phyloP scores from a whole-genome alignment of 257 asterid species.

The Thymus mandschuricus region DNA sequence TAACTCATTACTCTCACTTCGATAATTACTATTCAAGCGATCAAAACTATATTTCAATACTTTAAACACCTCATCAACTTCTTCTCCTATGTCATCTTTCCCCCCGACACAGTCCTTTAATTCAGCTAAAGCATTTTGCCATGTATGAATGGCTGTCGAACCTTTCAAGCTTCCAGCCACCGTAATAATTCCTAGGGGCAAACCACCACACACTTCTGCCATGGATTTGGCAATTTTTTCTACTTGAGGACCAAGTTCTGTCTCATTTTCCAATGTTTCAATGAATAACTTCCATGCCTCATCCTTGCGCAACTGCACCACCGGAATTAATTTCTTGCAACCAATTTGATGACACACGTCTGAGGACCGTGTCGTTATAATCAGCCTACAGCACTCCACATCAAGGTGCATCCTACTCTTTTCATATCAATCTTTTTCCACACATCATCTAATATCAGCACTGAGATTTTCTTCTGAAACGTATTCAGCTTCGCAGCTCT shows the following conservation, averaged over 20 bases:
- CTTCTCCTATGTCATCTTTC: conserved; percentile 8
- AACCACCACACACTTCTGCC: neutral
- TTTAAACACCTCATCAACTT: neutral
- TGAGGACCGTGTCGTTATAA: neutral
- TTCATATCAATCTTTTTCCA: neutral
- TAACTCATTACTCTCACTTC: neutral
- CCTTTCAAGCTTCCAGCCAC: conserved; percentile 16
- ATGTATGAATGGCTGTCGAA: neutral
- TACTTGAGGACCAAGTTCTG: neutral
- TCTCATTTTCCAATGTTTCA: neutral
- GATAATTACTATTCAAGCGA: neutral
- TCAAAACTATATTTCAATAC: conserved; percentile 14
- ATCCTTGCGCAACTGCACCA: neutral
- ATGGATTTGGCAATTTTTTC: neutral
- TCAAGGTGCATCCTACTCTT: conserved; percentile 1
- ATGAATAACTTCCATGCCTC: conserved; percentile 6
- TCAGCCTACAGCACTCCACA: neutral
- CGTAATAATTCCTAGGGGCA: neutral
- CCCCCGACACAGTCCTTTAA: neutral
- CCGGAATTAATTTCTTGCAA: too few species aligned
- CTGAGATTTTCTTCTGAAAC: neutral
- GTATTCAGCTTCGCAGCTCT: neutral
- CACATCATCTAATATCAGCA: conserved; percentile 17
- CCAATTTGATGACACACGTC: too few species aligned
- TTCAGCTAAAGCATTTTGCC: neutral